A percentile compares a stretch with the other conserved stretches of the same genome.
phyloP scores from a whole-genome alignment of 1,284 basidiomycete genomes.

The Rhizoctonia solani region DNA sequence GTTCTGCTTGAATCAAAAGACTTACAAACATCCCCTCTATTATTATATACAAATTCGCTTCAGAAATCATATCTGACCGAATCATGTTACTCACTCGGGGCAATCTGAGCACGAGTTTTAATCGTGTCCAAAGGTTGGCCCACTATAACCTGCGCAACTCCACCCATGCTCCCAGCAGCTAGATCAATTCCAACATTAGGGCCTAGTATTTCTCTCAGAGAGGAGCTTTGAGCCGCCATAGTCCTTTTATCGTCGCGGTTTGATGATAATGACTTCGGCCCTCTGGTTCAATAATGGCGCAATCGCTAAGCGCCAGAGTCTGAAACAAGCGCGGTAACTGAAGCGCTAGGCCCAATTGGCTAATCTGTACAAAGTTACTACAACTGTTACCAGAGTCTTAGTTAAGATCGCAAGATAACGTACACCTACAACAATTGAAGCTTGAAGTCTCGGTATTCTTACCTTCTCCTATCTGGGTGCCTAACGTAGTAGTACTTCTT shows the following conservation, averaged over 20 bases:
- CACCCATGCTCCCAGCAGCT: slow-evolving; percentile 75
- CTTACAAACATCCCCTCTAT: slow-evolving; percentile 80
- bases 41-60: not conserved
- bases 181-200: slow-evolving; percentile 53
- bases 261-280: too few species aligned
- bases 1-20: slow-evolving; percentile 39
- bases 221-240: not conserved
- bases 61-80: not conserved
- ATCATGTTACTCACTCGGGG: slow-evolving; percentile 58
- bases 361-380: too few species aligned
- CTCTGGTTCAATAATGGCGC: too few species aligned
- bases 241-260: not conserved
- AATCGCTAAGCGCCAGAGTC: too few species aligned
- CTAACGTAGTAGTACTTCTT: too few species aligned
- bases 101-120: slow-evolving; percentile 79
- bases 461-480: too few species aligned
- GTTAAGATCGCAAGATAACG: too few species aligned
- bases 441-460: too few species aligned
- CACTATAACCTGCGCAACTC: slow-evolving; percentile 76
- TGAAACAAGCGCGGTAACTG: too few species aligned
- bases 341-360: too few species aligned
- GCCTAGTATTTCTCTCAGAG: slow-evolving; percentile 14
- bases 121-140: slow-evolving; percentile 88
- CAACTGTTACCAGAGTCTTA: too few species aligned
- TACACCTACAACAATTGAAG: too few species aligned